These are phyloP conservation scores for Coriaria nepalensis DNA, from an alignment of 306 rosid genomes.

Conservation along the genomic window DNA sequence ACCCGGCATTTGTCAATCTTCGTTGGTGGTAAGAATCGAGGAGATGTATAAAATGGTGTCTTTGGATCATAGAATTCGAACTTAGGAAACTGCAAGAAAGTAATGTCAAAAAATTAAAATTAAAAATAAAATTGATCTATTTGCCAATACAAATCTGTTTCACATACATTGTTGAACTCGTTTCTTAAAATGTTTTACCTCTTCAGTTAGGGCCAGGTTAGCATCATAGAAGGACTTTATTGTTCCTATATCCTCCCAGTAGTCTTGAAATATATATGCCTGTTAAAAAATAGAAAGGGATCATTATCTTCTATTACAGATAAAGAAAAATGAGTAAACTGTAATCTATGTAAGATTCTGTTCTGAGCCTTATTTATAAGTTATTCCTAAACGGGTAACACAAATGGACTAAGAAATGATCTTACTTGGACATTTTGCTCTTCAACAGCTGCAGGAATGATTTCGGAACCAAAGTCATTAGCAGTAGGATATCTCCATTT, in stretches of 20 bases:
- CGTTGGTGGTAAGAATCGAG: conserved; percentile 86
- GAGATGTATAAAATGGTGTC: conserved; percentile 84
- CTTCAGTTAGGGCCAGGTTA: conserved; percentile 78
- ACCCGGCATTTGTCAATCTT: conserved; percentile 80
- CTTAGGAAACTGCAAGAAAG: conserved; percentile 41
- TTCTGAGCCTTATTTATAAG: no score
- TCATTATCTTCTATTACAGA: no score
- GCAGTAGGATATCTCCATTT: conserved; percentile 74
- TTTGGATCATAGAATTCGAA: conserved; percentile 78
- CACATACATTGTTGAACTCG: no score
- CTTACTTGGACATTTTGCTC: conserved; percentile 75
- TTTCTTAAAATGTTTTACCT: no score
- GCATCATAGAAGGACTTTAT: conserved; percentile 68
- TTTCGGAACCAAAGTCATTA: conserved; percentile 92
- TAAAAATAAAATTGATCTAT: no score
- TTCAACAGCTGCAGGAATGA: conserved; percentile 77
- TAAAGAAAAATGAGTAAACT: no score
- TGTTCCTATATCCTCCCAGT: conserved; percentile 96
- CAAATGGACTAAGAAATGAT: conserved; percentile 6
- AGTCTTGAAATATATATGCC: conserved; percentile 68
- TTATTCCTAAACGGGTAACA: no score
- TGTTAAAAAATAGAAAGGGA: conserved; percentile 21
- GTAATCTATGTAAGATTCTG: no score
- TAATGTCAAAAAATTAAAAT: no score
- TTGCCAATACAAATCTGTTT: no score